Base-by-base conservation (phyloP, 768 basidiomycete genomes). In the Rhodosporidiobolus sp. region DNA sequence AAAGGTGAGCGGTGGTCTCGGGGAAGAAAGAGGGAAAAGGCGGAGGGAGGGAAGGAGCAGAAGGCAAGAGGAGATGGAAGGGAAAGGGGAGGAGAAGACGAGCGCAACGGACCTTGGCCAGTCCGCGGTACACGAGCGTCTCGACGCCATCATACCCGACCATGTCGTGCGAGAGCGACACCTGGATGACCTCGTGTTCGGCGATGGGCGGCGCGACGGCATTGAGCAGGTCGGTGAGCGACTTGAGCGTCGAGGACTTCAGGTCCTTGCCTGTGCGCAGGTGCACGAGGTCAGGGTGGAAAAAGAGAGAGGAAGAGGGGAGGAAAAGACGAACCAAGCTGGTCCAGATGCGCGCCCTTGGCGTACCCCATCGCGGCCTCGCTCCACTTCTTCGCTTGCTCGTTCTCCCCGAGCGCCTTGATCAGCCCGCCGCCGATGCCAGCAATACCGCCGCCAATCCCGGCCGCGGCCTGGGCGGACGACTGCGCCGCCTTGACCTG, bases 141-240 rank as follows among this genome's bases (percentile, higher is more conserved):
- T 98, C 95, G 54, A 98, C 86, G 12, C 96, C 96, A 68, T 94
- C 93, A 79, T 95, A 97, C 26, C 96, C 96, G 74, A 86, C 85
- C 94, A 99, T 94, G 76, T 96, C 94, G 82, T 98, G 94, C 78
- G 89, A 90, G 50, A 99, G 83, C 90, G 91, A 92, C 14, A 99
- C 88, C 80, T 96, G 88, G 74, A 99, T 94, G 24, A 97, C 92
- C 82, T 99, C 96, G 80, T 98, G 95, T 80, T 95, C 94, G 34
- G 94, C 91, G 77, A 98, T 98, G 20, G 96, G 96, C 53, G 96
- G 96, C 0, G 96, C 96, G 70, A 99, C 95, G 38, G 90, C 95
- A 80, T 97, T 95, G 62, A 99, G 84, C 67, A 99, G 88, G 68
- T 95, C 94, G 4, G 87, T 91, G 35, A 98, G 83, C 5, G 94